Evolutionary conservation across 768 basidiomycete species (phyloP).

Genomic region (Trametes elegans): DNA sequence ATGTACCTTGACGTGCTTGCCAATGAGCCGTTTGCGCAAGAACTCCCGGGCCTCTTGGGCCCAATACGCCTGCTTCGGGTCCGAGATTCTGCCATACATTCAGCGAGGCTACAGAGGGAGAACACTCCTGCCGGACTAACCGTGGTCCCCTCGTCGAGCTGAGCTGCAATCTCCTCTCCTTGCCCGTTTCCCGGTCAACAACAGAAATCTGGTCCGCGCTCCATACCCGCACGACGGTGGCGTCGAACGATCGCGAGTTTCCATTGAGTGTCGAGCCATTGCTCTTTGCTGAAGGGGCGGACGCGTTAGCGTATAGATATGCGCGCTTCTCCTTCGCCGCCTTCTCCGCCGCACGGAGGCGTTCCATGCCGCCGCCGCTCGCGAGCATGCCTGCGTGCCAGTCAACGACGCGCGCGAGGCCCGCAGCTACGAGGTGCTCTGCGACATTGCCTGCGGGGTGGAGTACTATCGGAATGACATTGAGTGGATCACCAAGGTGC

Average conservation of each 20-base stretch:
- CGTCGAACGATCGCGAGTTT: conserved; percentile 64
- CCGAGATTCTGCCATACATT: conserved; percentile 61
- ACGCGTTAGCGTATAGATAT: conserved; percentile 63
- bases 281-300: conserved; percentile 46
- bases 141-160: conserved; percentile 87
- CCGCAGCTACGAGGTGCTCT: conserved; percentile 78
- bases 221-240: conserved; percentile 84
- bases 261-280: conserved; percentile 45
- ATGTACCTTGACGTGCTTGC: conserved; percentile 78
- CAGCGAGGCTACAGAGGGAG: not conserved
- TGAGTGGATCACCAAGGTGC: too few species aligned
- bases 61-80: conserved; percentile 83
- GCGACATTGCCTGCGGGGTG: conserved; percentile 96
- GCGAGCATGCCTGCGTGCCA: conserved; percentile 98
- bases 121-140: conserved; percentile 38
- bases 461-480: conserved; percentile 45
- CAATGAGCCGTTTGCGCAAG: conserved; percentile 87
- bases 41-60: conserved; percentile 94
- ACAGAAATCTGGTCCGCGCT: conserved; percentile 89
- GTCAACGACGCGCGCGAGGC: conserved; percentile 89
- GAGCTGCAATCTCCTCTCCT: conserved; percentile 82
- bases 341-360: conserved; percentile 81
- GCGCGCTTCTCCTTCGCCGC: conserved; percentile 72
- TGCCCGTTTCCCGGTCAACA: conserved; percentile 63
- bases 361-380: conserved; percentile 80